phyloP scores from a whole-genome alignment of 306 rosid genomes.

The Trifolium dubium region DNA sequence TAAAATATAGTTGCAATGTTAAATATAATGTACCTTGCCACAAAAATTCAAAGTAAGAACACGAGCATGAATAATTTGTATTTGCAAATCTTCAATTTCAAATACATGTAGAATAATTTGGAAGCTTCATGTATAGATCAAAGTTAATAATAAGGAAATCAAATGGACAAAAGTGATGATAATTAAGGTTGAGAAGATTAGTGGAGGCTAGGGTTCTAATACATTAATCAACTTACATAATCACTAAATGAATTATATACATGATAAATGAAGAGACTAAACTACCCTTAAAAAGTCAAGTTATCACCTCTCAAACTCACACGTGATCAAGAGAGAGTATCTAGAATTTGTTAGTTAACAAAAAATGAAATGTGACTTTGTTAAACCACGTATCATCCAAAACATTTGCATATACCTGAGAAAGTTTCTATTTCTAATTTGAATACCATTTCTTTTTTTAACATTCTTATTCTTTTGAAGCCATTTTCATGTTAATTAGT shows the following conservation, averaged over 20 bases:
- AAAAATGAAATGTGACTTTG: not conserved
- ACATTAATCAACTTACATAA: not conserved
- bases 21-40: constrained; percentile 65
- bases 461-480: too few species aligned
- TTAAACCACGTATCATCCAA: not conserved
- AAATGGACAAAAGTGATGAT: not conserved
- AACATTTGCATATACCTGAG: too few species aligned
- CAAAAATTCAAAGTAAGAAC: constrained; percentile 44
- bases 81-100: constrained; percentile 4
- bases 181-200: not conserved
- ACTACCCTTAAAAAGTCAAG: constrained; percentile 1
- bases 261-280: not conserved
- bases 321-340: not conserved
- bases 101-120: constrained; percentile 19
- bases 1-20: not conserved
- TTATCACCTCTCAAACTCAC: not conserved
- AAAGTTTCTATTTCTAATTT: too few species aligned
- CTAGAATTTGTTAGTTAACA: not conserved
- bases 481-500: too few species aligned
- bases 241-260: constrained; percentile 1
- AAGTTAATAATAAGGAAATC: not conserved
- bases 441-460: too few species aligned
- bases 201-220: constrained; percentile 6
- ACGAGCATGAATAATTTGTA: constrained; percentile 7
- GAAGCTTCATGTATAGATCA: not conserved